Conservation (phyloP, 2,329 filamentous ascomycete genomes). For the Paraphaeosphaeria sporulosa region DNA sequence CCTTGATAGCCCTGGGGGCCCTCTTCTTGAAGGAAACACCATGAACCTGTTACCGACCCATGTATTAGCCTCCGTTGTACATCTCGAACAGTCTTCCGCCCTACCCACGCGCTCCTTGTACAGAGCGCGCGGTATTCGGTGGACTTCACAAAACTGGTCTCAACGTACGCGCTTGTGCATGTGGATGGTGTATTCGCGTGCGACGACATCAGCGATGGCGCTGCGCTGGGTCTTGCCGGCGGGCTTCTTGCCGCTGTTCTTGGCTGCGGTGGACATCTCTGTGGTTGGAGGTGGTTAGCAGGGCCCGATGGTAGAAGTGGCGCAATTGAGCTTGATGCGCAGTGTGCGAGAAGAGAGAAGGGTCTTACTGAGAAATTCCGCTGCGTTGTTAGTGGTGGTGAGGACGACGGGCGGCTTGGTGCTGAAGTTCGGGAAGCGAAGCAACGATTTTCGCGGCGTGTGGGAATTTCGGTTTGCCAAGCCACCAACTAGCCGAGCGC, state of each 20-base stretch:
- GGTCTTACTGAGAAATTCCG: conserved; percentile 28
- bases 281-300: conserved; percentile 29
- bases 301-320: neutral
- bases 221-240: conserved; percentile 76
- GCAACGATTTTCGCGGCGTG: conserved; percentile 18
- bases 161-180: conserved; percentile 97
- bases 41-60: conserved; percentile 74
- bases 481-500: conserved; percentile 19
- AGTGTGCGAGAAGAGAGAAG: neutral
- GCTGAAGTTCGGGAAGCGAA: conserved; percentile 17
- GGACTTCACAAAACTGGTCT: conserved; percentile 76
- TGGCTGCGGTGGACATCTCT: conserved; percentile 53
- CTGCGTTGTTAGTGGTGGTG: conserved; percentile 24
- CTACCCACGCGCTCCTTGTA: conserved; percentile 44
- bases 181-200: conserved; percentile 99
- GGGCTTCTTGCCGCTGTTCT: conserved; percentile 63
- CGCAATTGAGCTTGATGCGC: neutral
- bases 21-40: conserved; percentile 99
- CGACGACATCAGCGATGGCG: conserved; percentile 98
- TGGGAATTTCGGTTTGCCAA: conserved; percentile 9
- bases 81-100: conserved; percentile 69
- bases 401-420: conserved; percentile 17
- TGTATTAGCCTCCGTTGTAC: conserved; percentile 53
- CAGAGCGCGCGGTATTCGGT: conserved; percentile 59
- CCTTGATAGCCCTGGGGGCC: conserved; percentile 98